Evolutionary conservation across 371 early-diverging fungal species (phyloP).

Genomic region (Mortierella polycephala): DNA sequence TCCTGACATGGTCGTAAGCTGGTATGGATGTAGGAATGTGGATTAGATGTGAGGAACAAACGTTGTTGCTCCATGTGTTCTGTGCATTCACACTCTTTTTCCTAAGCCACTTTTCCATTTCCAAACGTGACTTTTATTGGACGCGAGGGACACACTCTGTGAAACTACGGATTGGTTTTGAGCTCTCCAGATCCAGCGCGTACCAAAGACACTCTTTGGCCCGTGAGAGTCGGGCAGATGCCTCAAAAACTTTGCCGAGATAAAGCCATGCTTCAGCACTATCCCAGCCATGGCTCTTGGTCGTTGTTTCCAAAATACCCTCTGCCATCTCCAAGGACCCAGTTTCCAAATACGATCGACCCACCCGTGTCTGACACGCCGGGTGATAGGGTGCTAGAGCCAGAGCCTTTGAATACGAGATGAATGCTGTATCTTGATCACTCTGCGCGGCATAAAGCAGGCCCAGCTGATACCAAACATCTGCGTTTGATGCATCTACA

Average conservation of each 20-base stretch:
- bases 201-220: slow-evolving; percentile 76
- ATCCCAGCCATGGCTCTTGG: slow-evolving; percentile 71
- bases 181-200: slow-evolving; percentile 75
- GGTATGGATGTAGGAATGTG: background rate
- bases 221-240: slow-evolving; percentile 63
- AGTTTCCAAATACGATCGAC: slow-evolving; percentile 57
- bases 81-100: background rate
- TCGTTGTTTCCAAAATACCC: slow-evolving; percentile 62
- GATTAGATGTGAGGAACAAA: background rate
- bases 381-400: slow-evolving; percentile 62
- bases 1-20: slow-evolving; percentile 43
- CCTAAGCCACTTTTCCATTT: background rate
- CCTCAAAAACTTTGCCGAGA: slow-evolving; percentile 64
- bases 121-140: too few relatives aligned
- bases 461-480: slow-evolving; percentile 74
- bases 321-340: slow-evolving; percentile 65
- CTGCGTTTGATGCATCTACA: slow-evolving; percentile 61
- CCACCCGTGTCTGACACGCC: slow-evolving; percentile 58
- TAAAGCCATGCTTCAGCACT: slow-evolving; percentile 75
- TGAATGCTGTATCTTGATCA: slow-evolving; percentile 59
- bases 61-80: background rate
- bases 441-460: slow-evolving; percentile 58
- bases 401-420: slow-evolving; percentile 65
- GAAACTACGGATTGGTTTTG: slow-evolving; percentile 74
- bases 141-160: slow-evolving; percentile 23